Conservation (phyloP, 148 eudicot species). For the Vaccinium darrowii region DNA sequence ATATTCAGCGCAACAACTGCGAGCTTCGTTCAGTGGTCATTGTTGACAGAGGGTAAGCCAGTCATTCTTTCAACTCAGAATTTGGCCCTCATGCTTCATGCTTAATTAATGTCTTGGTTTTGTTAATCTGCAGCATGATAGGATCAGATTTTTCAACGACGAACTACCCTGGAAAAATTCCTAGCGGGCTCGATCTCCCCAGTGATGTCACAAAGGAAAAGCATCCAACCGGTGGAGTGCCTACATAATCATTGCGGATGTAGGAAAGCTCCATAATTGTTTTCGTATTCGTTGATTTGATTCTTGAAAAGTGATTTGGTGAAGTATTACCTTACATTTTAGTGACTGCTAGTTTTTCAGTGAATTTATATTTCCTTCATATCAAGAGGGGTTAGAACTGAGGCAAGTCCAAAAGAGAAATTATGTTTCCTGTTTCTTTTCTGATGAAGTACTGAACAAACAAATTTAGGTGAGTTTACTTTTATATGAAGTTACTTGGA, state of each 20-base stretch:
- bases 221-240: background rate
- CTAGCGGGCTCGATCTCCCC: conserved; percentile 52
- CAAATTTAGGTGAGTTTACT: background rate
- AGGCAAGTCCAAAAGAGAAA: background rate
- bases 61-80: background rate
- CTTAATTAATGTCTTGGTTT: background rate
- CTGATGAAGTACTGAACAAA: background rate
- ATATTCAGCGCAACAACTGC: conserved; percentile 69
- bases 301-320: background rate
- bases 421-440: background rate
- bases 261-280: background rate
- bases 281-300: background rate
- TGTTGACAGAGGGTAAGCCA: conserved; percentile 66
- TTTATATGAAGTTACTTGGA: background rate
- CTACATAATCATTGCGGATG: background rate
- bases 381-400: background rate
- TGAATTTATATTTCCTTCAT: background rate
- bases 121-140: conserved; percentile 38
- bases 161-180: conserved; percentile 56
- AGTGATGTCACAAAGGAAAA: conserved; percentile 35
- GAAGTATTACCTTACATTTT: background rate
- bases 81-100: background rate
- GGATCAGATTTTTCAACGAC: conserved; percentile 42
- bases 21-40: conserved; percentile 80
- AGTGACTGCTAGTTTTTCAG: background rate